A percentile compares a stretch with the other conserved stretches of the same genome.
Evolutionary conservation across 2,329 filamentous ascomycete genomes (phyloP).

Genomic region (Colletotrichum costaricense): DNA sequence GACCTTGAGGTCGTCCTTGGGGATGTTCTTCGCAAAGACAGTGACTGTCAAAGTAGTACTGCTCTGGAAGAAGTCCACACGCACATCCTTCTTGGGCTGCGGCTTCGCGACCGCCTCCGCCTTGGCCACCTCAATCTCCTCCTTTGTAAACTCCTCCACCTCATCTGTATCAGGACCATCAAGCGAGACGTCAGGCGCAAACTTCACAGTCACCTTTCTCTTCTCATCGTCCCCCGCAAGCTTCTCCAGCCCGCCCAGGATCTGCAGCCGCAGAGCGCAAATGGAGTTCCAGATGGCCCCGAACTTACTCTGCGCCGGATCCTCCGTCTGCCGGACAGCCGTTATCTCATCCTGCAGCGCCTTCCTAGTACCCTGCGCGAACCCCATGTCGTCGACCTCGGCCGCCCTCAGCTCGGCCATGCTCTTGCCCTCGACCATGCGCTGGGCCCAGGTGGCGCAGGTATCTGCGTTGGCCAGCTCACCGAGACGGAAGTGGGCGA

Average conservation of each 20-base stretch:
- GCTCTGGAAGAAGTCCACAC: constrained; percentile 49
- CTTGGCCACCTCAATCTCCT: constrained; percentile 21
- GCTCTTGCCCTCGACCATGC: constrained; percentile 52
- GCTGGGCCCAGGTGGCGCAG: constrained; percentile 71
- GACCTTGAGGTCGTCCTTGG: constrained; percentile 53
- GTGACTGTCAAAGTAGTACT: constrained; percentile 49
- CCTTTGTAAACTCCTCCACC: constrained; percentile 41
- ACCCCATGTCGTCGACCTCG: constrained; percentile 56
- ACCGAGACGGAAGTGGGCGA: constrained; percentile 77
- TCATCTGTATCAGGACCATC: constrained; percentile 30
- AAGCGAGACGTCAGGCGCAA: constrained; percentile 30
- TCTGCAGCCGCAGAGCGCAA: constrained; percentile 58
- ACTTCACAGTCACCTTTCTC: constrained; percentile 55
- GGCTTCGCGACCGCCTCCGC: background rate
- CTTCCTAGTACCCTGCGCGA: constrained; percentile 55
- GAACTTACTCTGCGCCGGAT: constrained; percentile 37
- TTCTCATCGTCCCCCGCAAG: constrained; percentile 57
- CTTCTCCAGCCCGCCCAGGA: constrained; percentile 56
- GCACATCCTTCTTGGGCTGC: constrained; percentile 41
- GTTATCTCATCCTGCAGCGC: constrained; percentile 46
- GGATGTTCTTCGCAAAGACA: constrained; percentile 55
- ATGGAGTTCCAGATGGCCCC: constrained; percentile 52
- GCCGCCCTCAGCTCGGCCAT: constrained; percentile 49
- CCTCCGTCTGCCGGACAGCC: constrained; percentile 38
- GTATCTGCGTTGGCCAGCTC: constrained; percentile 80